Evolutionary conservation across 768 basidiomycete genomes (phyloP).

Genomic region (Podaxis sp.): DNA sequence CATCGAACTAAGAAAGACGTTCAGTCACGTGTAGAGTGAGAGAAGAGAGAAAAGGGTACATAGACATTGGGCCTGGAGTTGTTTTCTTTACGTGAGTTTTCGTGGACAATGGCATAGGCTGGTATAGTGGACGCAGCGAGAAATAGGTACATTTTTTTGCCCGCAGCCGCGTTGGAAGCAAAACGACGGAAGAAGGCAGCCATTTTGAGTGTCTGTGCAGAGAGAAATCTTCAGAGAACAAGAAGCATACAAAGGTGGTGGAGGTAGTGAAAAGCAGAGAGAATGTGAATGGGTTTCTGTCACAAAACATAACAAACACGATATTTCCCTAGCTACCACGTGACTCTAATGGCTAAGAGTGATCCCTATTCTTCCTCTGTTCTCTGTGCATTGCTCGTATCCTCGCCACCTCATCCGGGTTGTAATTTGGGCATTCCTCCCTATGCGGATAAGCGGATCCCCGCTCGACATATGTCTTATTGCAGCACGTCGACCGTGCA

Average conservation of each 20-base stretch:
- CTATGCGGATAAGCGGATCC: not conserved
- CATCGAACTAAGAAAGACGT: slow-evolving; percentile 46
- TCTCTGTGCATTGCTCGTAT: not conserved
- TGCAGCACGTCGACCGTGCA: not conserved
- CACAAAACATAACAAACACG: not conserved
- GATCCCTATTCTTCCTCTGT: not conserved
- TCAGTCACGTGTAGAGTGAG: not conserved
- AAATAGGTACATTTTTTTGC: slow-evolving; percentile 31
- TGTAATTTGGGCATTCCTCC: not conserved
- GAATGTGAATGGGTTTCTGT: not conserved
- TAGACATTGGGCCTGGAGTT: slow-evolving; percentile 13
- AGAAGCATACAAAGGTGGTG: not conserved
- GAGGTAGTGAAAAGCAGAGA: not conserved
- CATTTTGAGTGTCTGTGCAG: slow-evolving; percentile 27
- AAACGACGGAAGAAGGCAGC: slow-evolving; percentile 49
- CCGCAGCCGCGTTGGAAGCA: slow-evolving; percentile 40
- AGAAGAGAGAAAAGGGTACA: not conserved
- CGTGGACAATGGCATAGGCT: slow-evolving; percentile 26
- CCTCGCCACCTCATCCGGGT: not conserved
- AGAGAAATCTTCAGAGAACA: not conserved
- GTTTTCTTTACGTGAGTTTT: slow-evolving; percentile 1
- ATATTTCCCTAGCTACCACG: not conserved
- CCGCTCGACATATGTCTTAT: not conserved
- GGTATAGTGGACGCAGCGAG: slow-evolving; percentile 26
- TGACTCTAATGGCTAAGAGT: not conserved